Evolutionary conservation across 345 rosid genomes (phyloP).

Genomic region (Viola odorata): DNA sequence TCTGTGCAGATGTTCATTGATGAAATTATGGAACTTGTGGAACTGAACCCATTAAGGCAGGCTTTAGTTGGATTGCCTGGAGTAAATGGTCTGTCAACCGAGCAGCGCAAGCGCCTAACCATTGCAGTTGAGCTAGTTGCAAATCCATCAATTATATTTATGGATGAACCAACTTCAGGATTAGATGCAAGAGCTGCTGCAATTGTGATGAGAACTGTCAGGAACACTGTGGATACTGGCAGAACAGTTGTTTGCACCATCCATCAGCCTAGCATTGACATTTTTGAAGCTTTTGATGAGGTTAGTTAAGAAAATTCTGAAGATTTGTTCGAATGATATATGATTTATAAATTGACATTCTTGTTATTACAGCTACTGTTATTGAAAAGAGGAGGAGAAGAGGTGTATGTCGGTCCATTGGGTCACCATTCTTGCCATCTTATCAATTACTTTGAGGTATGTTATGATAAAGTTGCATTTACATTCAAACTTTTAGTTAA

Average conservation of each 20-base stretch:
- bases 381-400: constrained; percentile 49
- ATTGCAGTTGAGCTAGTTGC: constrained; percentile 90
- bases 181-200: constrained; percentile 96
- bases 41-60: constrained; percentile 45
- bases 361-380: constrained; percentile 29
- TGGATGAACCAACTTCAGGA: constrained; percentile 96
- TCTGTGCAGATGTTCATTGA: constrained; percentile 27
- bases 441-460: constrained; percentile 56
- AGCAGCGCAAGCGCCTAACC: constrained; percentile 84
- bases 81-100: constrained; percentile 66
- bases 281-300: constrained; percentile 90
- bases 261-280: constrained; percentile 86
- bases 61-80: constrained; percentile 81
- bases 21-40: constrained; percentile 90
- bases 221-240: constrained; percentile 85
- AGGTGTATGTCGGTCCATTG: constrained; percentile 49
- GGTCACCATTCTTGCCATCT: constrained; percentile 45
- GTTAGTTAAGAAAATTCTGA: constrained; percentile 22
- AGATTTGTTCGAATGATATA: not conserved
- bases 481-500: not conserved
- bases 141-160: constrained; percentile 80
- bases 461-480: constrained; percentile 27
- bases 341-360: not conserved
- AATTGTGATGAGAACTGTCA: constrained; percentile 81
- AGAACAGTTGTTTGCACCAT: constrained; percentile 89